phyloP scores from a whole-genome alignment of 768 basidiomycete species.

The Termitomyces sp. region DNA sequence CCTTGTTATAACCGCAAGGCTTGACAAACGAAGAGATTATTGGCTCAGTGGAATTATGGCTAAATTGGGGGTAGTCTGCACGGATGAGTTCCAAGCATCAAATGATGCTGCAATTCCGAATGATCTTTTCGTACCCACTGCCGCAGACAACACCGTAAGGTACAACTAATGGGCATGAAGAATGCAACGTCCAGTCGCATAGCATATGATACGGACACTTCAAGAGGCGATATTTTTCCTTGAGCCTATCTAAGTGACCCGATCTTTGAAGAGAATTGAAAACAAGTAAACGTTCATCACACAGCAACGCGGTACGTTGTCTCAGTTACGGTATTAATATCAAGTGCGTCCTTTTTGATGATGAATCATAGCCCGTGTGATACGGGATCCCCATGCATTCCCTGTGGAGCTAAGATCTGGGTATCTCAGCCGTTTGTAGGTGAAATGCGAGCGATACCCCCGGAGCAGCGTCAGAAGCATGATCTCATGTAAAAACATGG shows the following conservation, averaged over 20 bases:
- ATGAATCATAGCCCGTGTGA: constrained; percentile 40
- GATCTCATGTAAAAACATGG: constrained; percentile 33
- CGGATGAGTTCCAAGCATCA: background rate
- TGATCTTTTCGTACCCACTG: constrained; percentile 23
- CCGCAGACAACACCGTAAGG: constrained; percentile 25
- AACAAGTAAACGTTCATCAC: constrained; percentile 6
- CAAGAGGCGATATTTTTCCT: constrained; percentile 41
- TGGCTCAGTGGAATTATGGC: constrained; percentile 44
- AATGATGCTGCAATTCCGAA: constrained; percentile 11
- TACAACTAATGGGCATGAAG: constrained; percentile 38
- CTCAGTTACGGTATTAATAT: constrained; percentile 8
- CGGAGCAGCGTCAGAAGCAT: constrained; percentile 26
- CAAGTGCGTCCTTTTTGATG: constrained; percentile 12
- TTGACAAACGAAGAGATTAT: constrained; percentile 51
- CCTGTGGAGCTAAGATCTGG: constrained; percentile 24
- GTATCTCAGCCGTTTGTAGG: constrained; percentile 35
- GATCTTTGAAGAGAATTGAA: constrained; percentile 17
- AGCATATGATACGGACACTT: constrained; percentile 42
- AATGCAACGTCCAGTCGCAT: no score
- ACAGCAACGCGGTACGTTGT: background rate
- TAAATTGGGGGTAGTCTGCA: constrained; percentile 18
- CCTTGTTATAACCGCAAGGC: constrained; percentile 44
- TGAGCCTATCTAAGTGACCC: constrained; percentile 27
- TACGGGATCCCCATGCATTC: constrained; percentile 29
- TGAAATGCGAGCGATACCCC: constrained; percentile 34